Conservation (phyloP, 2,329 filamentous ascomycete genomes). For the Parafenestella ontariensis region DNA sequence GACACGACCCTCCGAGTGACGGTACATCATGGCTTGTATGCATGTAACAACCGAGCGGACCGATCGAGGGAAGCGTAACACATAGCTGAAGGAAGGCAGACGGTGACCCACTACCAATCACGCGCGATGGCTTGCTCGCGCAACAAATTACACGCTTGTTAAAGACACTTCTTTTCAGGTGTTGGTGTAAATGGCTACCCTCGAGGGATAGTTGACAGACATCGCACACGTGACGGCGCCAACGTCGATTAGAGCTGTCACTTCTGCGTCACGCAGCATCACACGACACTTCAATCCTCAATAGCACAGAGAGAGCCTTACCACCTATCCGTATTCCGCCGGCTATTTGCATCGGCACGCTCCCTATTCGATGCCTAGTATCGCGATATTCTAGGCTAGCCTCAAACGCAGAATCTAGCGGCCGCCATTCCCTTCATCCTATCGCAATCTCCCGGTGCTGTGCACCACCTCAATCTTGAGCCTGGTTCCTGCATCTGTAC, state of each 20-base stretch:
- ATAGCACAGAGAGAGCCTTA: background rate
- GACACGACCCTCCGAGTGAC: background rate
- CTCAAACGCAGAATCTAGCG: background rate
- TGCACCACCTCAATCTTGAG: constrained; percentile 5
- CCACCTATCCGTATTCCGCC: background rate
- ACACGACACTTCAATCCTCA: constrained; percentile 1
- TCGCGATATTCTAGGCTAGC: background rate
- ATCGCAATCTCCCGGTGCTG: constrained; percentile 8
- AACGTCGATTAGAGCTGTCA: background rate
- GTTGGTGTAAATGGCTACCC: background rate
- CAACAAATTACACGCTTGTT: constrained; percentile 1
- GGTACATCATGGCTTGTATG: background rate
- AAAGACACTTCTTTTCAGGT: background rate
- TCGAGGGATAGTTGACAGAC: background rate
- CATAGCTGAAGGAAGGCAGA: background rate
- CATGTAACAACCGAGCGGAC: constrained; percentile 2
- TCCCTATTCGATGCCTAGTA: background rate
- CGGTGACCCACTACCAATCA: constrained; percentile 12
- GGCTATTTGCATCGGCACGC: background rate
- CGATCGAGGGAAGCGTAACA: constrained; percentile 9
- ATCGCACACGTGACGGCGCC: constrained; percentile 8
- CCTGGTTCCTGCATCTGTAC: constrained; percentile 22
- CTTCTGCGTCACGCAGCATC: constrained; percentile 3
- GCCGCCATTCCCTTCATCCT: constrained; percentile 4
- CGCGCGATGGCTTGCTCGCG: constrained; percentile 1